Conservation (phyloP, 2,329 filamentous ascomycete genomes). For the Didymella lethalis region DNA sequence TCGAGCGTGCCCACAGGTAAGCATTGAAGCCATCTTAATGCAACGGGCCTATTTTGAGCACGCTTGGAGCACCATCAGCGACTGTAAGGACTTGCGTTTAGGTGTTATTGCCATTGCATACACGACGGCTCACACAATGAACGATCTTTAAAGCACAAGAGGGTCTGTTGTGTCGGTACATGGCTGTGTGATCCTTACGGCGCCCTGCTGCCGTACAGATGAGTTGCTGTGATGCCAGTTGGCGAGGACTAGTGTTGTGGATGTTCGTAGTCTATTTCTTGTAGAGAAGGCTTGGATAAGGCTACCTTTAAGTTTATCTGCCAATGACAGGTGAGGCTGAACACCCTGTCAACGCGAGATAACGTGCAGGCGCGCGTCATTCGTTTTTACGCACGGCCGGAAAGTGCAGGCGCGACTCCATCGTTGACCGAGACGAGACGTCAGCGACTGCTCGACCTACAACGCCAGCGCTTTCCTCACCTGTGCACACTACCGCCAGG, state of each 20-base stretch:
- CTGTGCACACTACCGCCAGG: not conserved
- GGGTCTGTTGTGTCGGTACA: not conserved
- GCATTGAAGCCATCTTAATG: not conserved
- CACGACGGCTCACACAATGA: not conserved
- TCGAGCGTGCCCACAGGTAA: not conserved
- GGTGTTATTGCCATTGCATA: not conserved
- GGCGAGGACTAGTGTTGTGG: not conserved
- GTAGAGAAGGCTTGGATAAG: not conserved
- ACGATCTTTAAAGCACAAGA: not conserved
- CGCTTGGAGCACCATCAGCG: not conserved
- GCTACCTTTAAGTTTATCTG: not conserved
- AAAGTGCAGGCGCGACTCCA: slow-evolving; percentile 16
- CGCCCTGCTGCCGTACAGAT: not conserved
- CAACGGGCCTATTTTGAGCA: not conserved
- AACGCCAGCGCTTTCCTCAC: not conserved
- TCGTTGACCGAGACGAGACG: slow-evolving; percentile 1
- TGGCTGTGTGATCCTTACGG: not conserved
- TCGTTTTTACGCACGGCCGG: slow-evolving; percentile 10
- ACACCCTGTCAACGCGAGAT: not conserved
- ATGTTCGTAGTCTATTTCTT: too few relatives aligned
- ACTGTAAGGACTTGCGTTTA: not conserved
- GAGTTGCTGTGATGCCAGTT: not conserved
- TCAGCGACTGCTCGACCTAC: slow-evolving; percentile 3
- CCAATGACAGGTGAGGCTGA: not conserved
- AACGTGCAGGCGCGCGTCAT: slow-evolving; percentile 18